Base-by-base conservation (phyloP, 345 rosid genomes). In the Lagerstroemia speciosa region DNA sequence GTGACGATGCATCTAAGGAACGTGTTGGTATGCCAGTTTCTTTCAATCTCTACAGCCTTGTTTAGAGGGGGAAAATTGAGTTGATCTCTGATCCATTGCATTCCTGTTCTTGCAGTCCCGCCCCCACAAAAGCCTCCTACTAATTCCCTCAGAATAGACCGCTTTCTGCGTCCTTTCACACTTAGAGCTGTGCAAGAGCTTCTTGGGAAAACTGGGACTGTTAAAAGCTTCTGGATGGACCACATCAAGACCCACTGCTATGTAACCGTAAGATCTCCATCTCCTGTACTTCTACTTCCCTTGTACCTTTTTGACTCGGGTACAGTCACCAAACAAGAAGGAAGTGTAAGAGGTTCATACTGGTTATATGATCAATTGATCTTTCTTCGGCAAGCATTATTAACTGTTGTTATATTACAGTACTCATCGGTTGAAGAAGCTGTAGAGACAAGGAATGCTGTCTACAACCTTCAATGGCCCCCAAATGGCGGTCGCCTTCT, bases 101-200 rank as follows among this genome's bases (percentile, higher is more conserved):
- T 67, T 61, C 8, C 6, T 17, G 16, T 43, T 32, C 55, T 73
- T 71, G 67, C 89, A 95, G 99, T 95, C 80, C 97, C 91, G 27
- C 96, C 87, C 26, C 82, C 99, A 24, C 90, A 86, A 63, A 92
- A 81, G 58, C 77, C 88, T 78, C 83, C 90, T 12, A 92, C 97
- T 9, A 84, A 82, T 69, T 87, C 98, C 62, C 94, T 95, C 72
- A 86, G 85, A 78, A 83, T 95, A 64, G 98, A 95, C 79, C 84
- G 78, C 43, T 95, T 95, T 81, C 71, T 92, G 68, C 93, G 99
- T 64, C 99, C 99, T 27, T 95, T 95, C 69, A 95, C 97, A 8
- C 78, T 92, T 74, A 92, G 86, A 75, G 98, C 98, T 83, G 98
- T 92, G 69, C 98, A 95, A 75, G 98, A 90, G 79, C 92, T 95